Conservation (phyloP, 495 filamentous ascomycete genomes). For the Aspergillus ellipticus region DNA sequence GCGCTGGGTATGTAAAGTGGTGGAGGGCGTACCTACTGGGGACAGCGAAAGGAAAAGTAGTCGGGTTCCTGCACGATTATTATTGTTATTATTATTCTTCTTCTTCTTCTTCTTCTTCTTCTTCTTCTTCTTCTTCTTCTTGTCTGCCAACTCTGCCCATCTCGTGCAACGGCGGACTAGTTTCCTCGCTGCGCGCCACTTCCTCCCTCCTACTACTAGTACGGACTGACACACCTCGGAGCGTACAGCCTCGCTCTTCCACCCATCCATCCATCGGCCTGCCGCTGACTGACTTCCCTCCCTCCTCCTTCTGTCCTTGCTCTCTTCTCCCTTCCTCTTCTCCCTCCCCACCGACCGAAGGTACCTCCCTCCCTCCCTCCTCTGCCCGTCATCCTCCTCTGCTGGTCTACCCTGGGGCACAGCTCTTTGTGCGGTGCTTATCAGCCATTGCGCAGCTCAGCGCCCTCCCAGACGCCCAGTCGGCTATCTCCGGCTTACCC, state of each 20-base stretch:
- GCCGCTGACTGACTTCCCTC: neutral
- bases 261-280: neutral
- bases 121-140: neutral
- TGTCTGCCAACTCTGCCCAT: neutral
- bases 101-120: neutral
- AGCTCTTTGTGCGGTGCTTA: constrained; percentile 17
- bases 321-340: neutral
- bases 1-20: too few species aligned
- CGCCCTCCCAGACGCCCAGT: constrained; percentile 16
- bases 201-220: neutral
- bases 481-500: constrained; percentile 39
- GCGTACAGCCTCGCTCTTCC: constrained; percentile 5
- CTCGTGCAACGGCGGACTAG: constrained; percentile 8
- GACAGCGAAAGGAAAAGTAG: too few species aligned
- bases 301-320: neutral
- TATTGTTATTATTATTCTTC: neutral
- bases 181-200: constrained; percentile 10
- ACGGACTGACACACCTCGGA: constrained; percentile 4
- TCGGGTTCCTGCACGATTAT: too few species aligned
- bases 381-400: neutral
- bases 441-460: constrained; percentile 26
- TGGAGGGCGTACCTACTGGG: too few species aligned
- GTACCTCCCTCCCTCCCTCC: neutral
- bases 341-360: neutral
- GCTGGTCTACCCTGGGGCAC: neutral